phyloP scores from a whole-genome alignment of 2,329 filamentous ascomycete species.

The Colletotrichum truncatum region DNA sequence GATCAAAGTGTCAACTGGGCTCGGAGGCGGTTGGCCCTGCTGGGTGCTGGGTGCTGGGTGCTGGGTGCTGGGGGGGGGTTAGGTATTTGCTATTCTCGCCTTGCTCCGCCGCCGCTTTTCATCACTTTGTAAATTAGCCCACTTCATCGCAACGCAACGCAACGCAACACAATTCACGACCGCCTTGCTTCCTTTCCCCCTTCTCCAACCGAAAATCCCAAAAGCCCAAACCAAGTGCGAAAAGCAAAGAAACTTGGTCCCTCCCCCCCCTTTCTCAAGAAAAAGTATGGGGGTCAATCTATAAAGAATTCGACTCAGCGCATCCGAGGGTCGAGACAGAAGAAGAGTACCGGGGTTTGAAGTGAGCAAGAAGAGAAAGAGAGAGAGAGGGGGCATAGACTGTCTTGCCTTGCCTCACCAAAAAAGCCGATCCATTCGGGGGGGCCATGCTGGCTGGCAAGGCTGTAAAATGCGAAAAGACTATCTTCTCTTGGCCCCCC shows the following conservation, averaged over 20 bases:
- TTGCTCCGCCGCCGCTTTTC: constrained; percentile 7
- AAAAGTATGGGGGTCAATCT: background rate
- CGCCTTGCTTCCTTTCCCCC: too few relatives aligned
- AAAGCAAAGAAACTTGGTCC: background rate
- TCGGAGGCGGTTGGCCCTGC: constrained; percentile 3
- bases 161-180: background rate
- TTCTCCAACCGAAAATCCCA: background rate
- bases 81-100: constrained; percentile 18
- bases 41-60: too few relatives aligned
- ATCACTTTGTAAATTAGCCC: constrained; percentile 5
- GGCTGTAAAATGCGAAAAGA: background rate
- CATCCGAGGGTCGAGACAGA: background rate
- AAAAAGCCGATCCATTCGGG: background rate
- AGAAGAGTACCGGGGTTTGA: too few relatives aligned
- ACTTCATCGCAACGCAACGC: constrained; percentile 4
- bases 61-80: too few relatives aligned
- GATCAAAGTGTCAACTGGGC: too few relatives aligned
- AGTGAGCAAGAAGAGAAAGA: too few relatives aligned
- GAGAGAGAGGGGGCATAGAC: background rate
- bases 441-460: background rate
- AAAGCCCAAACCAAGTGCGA: background rate
- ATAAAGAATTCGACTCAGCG: background rate
- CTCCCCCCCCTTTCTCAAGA: too few relatives aligned
- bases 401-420: background rate
- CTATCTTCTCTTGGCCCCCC: background rate